Percentiles rank a stretch among this genome's conserved stretches.
phyloP scores from a whole-genome alignment of 2,329 filamentous ascomycete species.

The Zopfia rhizophila region DNA sequence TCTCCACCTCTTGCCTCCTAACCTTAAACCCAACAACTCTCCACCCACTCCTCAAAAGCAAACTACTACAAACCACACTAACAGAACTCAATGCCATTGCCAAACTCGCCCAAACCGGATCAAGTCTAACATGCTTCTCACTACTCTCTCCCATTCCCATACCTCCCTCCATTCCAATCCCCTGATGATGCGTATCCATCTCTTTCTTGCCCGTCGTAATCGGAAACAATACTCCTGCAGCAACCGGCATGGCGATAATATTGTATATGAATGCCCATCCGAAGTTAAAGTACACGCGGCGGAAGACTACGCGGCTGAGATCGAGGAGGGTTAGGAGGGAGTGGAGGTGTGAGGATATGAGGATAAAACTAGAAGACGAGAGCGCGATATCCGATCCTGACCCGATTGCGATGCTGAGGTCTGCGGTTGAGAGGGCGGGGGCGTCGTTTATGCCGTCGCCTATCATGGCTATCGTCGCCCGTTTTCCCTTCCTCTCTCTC shows the following conservation, averaged over 20 bases:
- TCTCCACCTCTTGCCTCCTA: constrained; percentile 14
- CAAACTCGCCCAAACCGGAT: constrained; percentile 86
- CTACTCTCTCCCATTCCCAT: constrained; percentile 50
- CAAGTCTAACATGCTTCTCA: constrained; percentile 70
- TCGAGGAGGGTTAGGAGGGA: constrained; percentile 78
- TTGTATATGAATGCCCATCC: constrained; percentile 88
- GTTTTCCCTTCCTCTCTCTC: constrained; percentile 28
- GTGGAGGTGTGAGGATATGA: constrained; percentile 75
- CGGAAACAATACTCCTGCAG: constrained; percentile 81
- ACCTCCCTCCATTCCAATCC: constrained; percentile 40
- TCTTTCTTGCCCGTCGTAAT: constrained; percentile 63
- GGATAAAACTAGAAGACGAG: constrained; percentile 82
- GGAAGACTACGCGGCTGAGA: constrained; percentile 77
- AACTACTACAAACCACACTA: constrained; percentile 84
- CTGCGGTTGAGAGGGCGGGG: constrained; percentile 80
- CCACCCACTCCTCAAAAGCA: constrained; percentile 70
- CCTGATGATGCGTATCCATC: constrained; percentile 55
- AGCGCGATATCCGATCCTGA: constrained; percentile 86
- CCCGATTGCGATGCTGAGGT: constrained; percentile 84
- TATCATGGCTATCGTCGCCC: constrained; percentile 79
- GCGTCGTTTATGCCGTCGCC: constrained; percentile 91
- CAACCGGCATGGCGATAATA: constrained; percentile 78
- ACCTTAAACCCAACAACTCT: constrained; percentile 57
- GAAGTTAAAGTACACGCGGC: constrained; percentile 85
- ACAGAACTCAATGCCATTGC: constrained; percentile 95